Base-by-base conservation (phyloP, 768 basidiomycete genomes). In the Panaeolus cyanescens region DNA sequence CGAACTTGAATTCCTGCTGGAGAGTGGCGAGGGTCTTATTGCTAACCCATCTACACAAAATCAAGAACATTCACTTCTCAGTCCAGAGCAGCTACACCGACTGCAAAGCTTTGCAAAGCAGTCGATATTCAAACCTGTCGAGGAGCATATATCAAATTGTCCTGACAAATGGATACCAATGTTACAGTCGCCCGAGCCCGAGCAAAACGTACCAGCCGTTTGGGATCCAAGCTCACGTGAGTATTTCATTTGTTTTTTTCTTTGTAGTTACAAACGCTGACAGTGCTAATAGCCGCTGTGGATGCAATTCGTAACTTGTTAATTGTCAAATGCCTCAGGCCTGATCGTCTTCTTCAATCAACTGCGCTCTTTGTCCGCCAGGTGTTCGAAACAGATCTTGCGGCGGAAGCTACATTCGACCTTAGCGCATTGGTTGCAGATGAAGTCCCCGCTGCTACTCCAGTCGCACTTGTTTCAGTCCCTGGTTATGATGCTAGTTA, bases 401-500 rank as follows among this genome's bases (percentile, higher is more conserved):
- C 91, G 15, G 75, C 78, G 10, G 85, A 90, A 71, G 83, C 93
- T 1, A 83, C 80, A 45, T 93, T 88, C 71, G 91, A 95, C 58
- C 85, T 99, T 28, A 82, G 83, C 19, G 72, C 75, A 8, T 90
- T 98, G 79, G 93, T 98, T 28, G 66, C 80, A 6, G 83, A 91
- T 67, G 95, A 99, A 71, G 85, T 95, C 32, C 82, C 85, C 3
- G 83, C 95, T 2, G 81, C 85, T 3, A 93, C 93, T 0, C 96
- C 97, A 1, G 78, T 99, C 25, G 92, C 95, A 3, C 79, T 99
- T 54, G 86, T 95, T 31, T 98, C 96, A 5, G 95, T 99, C 3
- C 88, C 93, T 2, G 97, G 97, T 15, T 96, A 97, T 70, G 97
- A 99, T 71, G 97, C 97, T n/a, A 96, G 95, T 73, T 99, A 96